Evolutionary conservation across 2,329 filamentous ascomycete species (phyloP).

Genomic region (Hirsutella rhossiliensis): DNA sequence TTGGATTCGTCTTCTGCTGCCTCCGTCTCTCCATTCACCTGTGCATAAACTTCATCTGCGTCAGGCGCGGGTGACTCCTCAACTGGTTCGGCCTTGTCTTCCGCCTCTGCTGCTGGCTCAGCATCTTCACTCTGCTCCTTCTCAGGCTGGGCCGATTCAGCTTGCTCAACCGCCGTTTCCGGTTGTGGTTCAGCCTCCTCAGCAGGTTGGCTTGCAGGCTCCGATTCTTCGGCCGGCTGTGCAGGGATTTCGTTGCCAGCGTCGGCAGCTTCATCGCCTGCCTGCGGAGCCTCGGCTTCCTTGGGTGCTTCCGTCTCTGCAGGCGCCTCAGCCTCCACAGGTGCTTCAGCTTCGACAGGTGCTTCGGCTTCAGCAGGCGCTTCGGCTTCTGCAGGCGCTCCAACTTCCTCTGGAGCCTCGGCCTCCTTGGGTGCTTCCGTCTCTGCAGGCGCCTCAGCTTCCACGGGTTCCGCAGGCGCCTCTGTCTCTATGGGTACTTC

Average conservation of each 20-base stretch:
- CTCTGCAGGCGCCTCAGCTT: background rate
- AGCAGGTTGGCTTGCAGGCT: background rate
- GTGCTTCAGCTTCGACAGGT: background rate
- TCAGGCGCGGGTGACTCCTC: background rate
- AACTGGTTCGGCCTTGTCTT: constrained; percentile 2
- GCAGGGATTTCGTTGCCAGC: background rate
- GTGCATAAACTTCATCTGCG: background rate
- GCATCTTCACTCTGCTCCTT: background rate
- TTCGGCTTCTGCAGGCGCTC: background rate
- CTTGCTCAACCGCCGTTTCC: background rate
- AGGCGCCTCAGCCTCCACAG: background rate
- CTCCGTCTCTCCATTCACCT: background rate
- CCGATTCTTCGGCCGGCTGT: background rate
- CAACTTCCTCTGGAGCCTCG: background rate
- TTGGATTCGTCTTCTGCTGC: constrained; percentile 1
- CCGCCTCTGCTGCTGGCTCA: background rate
- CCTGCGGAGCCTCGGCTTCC: no score
- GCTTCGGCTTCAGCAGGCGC: background rate
- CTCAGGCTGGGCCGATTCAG: background rate
- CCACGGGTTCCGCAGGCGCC: background rate
- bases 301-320: background rate
- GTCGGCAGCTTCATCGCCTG: background rate
- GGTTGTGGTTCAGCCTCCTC: background rate
- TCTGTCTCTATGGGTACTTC: background rate
- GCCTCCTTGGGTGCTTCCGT: background rate